Evolutionary conservation across 2,329 filamentous ascomycete genomes (phyloP).

Genomic region (Claviceps paspali): DNA sequence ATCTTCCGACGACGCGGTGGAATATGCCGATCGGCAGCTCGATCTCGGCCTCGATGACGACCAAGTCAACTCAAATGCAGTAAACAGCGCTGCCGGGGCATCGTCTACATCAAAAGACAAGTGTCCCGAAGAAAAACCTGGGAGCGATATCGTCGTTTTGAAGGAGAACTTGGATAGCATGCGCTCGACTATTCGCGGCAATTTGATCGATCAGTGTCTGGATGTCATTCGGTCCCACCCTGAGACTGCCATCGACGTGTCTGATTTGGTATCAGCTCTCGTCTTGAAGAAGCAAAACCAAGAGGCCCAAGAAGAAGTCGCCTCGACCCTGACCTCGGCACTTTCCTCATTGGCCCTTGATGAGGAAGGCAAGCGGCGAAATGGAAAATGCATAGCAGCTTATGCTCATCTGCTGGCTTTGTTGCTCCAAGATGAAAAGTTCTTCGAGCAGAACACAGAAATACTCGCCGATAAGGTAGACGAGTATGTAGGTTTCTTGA

Average conservation of each 20-base stretch:
- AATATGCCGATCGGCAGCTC: slow-evolving; percentile 3
- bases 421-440: slow-evolving; percentile 65
- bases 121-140: slow-evolving; percentile 7
- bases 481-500: slow-evolving; percentile 65
- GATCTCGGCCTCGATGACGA: slow-evolving; percentile 1
- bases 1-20: slow-evolving; percentile 2
- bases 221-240: slow-evolving; percentile 82
- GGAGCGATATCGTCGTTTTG: slow-evolving; percentile 17
- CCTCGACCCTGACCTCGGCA: slow-evolving; percentile 68
- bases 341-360: slow-evolving; percentile 54
- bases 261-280: slow-evolving; percentile 69
- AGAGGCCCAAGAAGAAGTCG: slow-evolving; percentile 54
- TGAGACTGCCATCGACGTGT: slow-evolving; percentile 76
- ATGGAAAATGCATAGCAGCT: slow-evolving; percentile 53
- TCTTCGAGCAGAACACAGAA: slow-evolving; percentile 63
- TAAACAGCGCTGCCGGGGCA: slow-evolving; percentile 5
- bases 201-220: slow-evolving; percentile 76
- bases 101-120: slow-evolving; percentile 5
- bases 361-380: slow-evolving; percentile 49
- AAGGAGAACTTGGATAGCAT: slow-evolving; percentile 69
- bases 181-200: slow-evolving; percentile 54
- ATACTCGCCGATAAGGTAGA: slow-evolving; percentile 63
- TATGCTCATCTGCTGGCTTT: slow-evolving; percentile 86
- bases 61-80: neutral
- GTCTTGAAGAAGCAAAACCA: slow-evolving; percentile 42